Conservation (phyloP, 2,329 filamentous ascomycete species). For the Curvularia verruculosa region DNA sequence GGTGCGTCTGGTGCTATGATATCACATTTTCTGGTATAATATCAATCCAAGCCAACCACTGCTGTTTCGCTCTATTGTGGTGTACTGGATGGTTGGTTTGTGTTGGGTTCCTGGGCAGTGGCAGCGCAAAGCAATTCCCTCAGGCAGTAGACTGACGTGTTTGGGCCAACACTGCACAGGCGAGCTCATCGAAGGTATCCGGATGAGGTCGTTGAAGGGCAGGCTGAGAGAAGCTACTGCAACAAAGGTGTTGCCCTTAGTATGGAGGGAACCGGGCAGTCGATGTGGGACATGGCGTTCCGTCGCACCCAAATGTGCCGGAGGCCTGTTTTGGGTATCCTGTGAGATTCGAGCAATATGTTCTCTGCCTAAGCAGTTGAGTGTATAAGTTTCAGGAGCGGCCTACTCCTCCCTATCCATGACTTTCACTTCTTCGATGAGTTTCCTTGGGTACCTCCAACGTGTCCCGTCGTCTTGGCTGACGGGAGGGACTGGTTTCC, state of each 20-base stretch:
- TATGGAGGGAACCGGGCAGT: constrained; percentile 36
- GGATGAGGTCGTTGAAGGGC: too few relatives aligned
- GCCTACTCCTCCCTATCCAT: neutral
- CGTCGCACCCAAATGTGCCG: constrained; percentile 30
- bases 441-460: constrained; percentile 31
- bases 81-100: too few relatives aligned
- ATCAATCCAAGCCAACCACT: too few relatives aligned
- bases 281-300: constrained; percentile 37
- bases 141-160: constrained; percentile 45
- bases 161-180: constrained; percentile 35
- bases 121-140: constrained; percentile 31
- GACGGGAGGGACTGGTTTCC: constrained; percentile 19
- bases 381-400: neutral
- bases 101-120: too few relatives aligned
- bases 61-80: too few relatives aligned
- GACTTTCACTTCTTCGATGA: constrained; percentile 22
- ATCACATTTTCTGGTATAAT: too few relatives aligned
- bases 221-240: constrained; percentile 37
- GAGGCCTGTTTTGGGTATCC: constrained; percentile 37
- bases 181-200: constrained; percentile 29
- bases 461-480: constrained; percentile 23
- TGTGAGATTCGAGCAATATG: neutral
- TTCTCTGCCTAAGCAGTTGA: neutral
- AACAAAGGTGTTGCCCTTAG: too few relatives aligned
- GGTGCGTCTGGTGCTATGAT: too few relatives aligned